These are phyloP conservation scores for Alternaria panax DNA, from an alignment of 2,329 filamentous ascomycete species.

Conservation along the genomic window DNA sequence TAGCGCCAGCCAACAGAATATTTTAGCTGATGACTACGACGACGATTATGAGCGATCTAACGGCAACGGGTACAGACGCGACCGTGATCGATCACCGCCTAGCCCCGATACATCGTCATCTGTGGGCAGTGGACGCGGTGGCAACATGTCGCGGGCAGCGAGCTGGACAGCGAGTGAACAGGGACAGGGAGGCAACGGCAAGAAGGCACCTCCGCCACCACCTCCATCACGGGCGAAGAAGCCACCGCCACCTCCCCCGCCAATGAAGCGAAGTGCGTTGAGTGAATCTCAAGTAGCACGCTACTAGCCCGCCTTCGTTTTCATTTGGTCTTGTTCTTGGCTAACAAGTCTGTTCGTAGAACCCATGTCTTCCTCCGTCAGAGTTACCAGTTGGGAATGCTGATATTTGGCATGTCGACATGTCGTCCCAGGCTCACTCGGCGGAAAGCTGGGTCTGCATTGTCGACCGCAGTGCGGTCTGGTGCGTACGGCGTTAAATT, in stretches of 20 bases:
- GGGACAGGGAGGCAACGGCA: conserved; percentile 43
- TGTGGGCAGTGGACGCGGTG: conserved; percentile 52
- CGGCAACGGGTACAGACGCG: conserved; percentile 44
- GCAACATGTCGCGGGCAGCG: conserved; percentile 58
- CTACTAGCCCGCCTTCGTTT: conserved; percentile 34
- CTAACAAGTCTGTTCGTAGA: conserved; percentile 28
- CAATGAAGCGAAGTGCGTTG: conserved; percentile 66
- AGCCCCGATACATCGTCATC: conserved; percentile 57
- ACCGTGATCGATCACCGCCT: conserved; percentile 60
- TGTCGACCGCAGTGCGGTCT: conserved; percentile 34
- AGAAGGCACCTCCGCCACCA: conserved; percentile 63
- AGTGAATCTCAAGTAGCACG: conserved; percentile 50
- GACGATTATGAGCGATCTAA: conserved; percentile 42
- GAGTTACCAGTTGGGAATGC: conserved; percentile 24
- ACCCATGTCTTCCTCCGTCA: conserved; percentile 21
- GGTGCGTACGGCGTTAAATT: conserved; percentile 21
- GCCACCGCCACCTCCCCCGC: conserved; percentile 69
- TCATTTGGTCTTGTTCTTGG: conserved; percentile 8
- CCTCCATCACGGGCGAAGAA: conserved; percentile 71
- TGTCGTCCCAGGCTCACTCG: background rate
- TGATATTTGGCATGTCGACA: background rate
- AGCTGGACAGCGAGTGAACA: conserved; percentile 55
- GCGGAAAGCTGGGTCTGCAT: conserved; percentile 2
- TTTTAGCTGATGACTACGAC: conserved; percentile 48
- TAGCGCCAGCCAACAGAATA: conserved; percentile 40